phyloP scores from a whole-genome alignment of 306 rosid genomes.

The Ormosia emarginata region DNA sequence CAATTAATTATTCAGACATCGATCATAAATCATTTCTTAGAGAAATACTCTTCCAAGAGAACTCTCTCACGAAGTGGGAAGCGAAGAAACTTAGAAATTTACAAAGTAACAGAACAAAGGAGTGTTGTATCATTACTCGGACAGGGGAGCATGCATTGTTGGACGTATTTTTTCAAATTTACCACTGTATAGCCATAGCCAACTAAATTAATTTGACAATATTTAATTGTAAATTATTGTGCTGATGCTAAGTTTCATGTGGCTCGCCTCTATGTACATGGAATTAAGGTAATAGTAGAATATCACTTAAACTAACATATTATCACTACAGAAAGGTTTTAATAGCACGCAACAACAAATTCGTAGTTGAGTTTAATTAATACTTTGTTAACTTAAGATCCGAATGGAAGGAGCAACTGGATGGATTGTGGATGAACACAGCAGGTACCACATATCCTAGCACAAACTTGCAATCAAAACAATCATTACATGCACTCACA shows the following conservation, averaged over 20 bases:
- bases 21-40: neutral
- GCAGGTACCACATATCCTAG: neutral
- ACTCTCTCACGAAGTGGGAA: conserved; percentile 21
- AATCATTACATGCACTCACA: conserved; percentile 23
- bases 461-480: neutral
- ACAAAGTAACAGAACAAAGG: conserved; percentile 19
- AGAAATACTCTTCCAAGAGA: neutral
- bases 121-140: neutral
- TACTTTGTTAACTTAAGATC: neutral
- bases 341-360: neutral
- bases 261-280: neutral
- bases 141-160: conserved; percentile 35
- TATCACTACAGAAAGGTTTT: neutral
- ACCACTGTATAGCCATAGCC: neutral
- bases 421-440: neutral
- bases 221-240: neutral
- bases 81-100: conserved; percentile 32
- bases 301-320: neutral
- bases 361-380: neutral
- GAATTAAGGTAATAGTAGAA: neutral
- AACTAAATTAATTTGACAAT: neutral
- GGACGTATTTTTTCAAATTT: conserved; percentile 24
- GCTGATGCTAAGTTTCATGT: neutral
- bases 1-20: neutral
- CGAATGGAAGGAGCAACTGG: neutral